phyloP scores from a whole-genome alignment of 179 eudicot genomes.

The Corrigiola litoralis region DNA sequence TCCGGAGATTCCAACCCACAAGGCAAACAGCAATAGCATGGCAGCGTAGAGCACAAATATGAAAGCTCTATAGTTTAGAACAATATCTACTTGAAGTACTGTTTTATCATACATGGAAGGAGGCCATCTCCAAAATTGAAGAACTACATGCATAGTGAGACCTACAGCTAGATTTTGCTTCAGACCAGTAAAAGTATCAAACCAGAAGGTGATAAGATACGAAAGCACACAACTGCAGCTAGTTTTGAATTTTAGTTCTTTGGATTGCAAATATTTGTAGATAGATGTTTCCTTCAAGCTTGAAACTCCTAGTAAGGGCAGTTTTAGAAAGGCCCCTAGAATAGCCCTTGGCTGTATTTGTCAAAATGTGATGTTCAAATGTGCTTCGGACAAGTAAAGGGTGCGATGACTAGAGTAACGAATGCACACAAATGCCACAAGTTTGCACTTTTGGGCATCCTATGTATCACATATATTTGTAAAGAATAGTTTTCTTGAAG shows the following conservation, averaged over 20 bases:
- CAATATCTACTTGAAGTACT: not conserved
- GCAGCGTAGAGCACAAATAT: slow-evolving; percentile 13
- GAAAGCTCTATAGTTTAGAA: not conserved
- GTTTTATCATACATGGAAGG: not conserved
- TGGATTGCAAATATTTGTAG: not conserved
- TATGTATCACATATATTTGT: no score
- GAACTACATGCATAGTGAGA: not conserved
- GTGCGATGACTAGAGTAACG: no score
- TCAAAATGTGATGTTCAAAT: not conserved
- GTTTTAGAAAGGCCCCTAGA: not conserved
- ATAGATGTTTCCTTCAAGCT: not conserved
- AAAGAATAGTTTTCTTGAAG: no score
- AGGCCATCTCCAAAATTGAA: slow-evolving; percentile 4
- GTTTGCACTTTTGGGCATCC: no score
- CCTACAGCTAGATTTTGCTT: not conserved
- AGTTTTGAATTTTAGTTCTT: not conserved
- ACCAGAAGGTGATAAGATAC: not conserved
- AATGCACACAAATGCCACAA: no score
- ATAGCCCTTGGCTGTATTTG: slow-evolving; percentile 5
- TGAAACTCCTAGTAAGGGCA: not conserved
- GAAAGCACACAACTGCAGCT: not conserved
- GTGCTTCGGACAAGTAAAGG: no score
- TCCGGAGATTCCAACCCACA: slow-evolving; percentile 24
- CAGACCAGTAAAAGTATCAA: not conserved
- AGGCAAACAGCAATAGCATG: not conserved